A percentile compares a stretch with the other conserved stretches of the same genome.
Evolutionary conservation across 805 yeast species (phyloP).

Genomic region (Cyberlindnera sargentensis): DNA sequence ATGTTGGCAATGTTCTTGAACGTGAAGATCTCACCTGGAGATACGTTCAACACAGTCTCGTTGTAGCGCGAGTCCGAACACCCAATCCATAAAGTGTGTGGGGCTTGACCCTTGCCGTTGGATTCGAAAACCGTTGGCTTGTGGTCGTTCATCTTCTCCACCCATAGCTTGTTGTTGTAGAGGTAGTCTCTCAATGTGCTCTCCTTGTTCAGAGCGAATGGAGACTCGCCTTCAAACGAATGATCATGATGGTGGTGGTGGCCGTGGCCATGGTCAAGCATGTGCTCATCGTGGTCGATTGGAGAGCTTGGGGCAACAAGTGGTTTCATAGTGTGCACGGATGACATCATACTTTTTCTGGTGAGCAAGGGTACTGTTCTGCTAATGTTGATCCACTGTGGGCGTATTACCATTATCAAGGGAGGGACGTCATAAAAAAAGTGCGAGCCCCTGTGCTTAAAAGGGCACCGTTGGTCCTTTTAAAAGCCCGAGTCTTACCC

Average conservation of each 20-base stretch:
- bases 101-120: conserved; percentile 81
- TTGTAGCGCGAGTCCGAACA: conserved; percentile 90
- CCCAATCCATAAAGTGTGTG: conserved; percentile 91
- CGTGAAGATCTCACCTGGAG: conserved; percentile 88
- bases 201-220: conserved; percentile 33
- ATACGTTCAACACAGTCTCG: conserved; percentile 65
- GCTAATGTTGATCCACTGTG: no score
- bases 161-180: conserved; percentile 38
- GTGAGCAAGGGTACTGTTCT: no score
- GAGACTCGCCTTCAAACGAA: conserved; percentile 12
- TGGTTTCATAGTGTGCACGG: no score
- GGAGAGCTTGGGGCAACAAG: no score
- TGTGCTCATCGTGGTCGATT: background rate
- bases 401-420: no score
- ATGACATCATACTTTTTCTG: no score
- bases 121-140: conserved; percentile 21
- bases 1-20: conserved; percentile 85
- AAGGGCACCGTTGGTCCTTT: no score
- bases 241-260: conserved; percentile 7
- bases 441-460: no score
- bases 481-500: no score
- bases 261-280: conserved; percentile 2
- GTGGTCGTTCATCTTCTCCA: conserved; percentile 29
- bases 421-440: no score
- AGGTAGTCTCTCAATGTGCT: conserved; percentile 44